Base-by-base conservation (phyloP, 805 yeast genomes). In the Metschnikowia cerradonensis region DNA sequence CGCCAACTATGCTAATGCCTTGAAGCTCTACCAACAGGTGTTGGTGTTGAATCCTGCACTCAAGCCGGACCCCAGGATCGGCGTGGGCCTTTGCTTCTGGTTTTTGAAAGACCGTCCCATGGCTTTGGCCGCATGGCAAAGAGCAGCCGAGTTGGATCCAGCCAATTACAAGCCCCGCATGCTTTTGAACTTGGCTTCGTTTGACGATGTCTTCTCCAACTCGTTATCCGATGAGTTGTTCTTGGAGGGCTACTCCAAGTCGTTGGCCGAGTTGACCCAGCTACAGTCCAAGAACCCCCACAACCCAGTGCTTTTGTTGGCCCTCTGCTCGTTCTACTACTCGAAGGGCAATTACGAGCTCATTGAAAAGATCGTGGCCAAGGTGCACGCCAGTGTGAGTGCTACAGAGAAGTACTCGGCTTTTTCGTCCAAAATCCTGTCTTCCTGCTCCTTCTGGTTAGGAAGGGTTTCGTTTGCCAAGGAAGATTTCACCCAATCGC, bases 71-170 rank as follows among this genome's bases (percentile, higher is more conserved):
- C 95, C 97, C 17, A 78, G 99, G 67, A 79, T 94, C 53, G 99
- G 98, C 30, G 82, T 92, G 53, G 99, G 99, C 34, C 72, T 94
- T 56, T 91, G 97, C 67, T 92, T 84, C 64, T 94, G 97, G 97
- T 81, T 81, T 53, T 72, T 94, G 54, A 86, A 86, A 47, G 96
- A 89, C 65, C 79, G 81, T 55, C 79, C 78, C 47, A 79, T 89
- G 72, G 98, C 99, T 0, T 62, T 78, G 6, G 71, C 73, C 45
- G 86, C 98, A 0, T 94, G 98, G 97, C 79, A 80, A 54, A 79
- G 97, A 61, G 78, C 89, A 1, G 68, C 83, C 32, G 86, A 84
- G 63, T 67, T 92, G 39, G 81, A 86, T 55, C 82, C 86, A 3
- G 63, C 72, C 22, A 82, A 82, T 57, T 63, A 76, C 15, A 79